These are phyloP conservation scores for Begonia peltatifolia DNA, from an alignment of 306 rosid species.

Conservation along the genomic window DNA sequence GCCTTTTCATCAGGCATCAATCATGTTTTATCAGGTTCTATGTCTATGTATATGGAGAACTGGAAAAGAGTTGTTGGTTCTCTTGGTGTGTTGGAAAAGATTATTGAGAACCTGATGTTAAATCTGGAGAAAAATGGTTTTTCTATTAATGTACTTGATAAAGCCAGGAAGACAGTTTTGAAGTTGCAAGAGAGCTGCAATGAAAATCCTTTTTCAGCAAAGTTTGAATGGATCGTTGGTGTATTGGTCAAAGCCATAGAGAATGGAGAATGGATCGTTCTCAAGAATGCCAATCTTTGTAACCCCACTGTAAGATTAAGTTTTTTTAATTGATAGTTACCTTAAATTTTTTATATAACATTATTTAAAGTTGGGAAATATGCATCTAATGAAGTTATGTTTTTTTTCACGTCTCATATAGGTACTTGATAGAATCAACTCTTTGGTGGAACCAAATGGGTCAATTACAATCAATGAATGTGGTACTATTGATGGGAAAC, in stretches of 20 bases:
- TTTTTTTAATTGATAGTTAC: slow-evolving; percentile 1
- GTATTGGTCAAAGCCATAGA: slow-evolving; percentile 70
- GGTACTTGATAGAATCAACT: slow-evolving; percentile 97
- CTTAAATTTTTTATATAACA: neutral
- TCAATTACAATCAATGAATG: slow-evolving; percentile 82
- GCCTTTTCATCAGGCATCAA: slow-evolving; percentile 24
- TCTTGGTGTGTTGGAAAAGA: slow-evolving; percentile 36
- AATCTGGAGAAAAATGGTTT: slow-evolving; percentile 16
- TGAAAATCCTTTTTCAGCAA: slow-evolving; percentile 35
- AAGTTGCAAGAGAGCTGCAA: slow-evolving; percentile 44
- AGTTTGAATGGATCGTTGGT: slow-evolving; percentile 91
- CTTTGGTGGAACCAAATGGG: slow-evolving; percentile 78
- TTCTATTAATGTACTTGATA: slow-evolving; percentile 39
- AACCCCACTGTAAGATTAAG: slow-evolving; percentile 61
- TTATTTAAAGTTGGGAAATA: neutral
- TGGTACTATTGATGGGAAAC: slow-evolving; percentile 72
- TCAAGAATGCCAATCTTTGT: slow-evolving; percentile 90
- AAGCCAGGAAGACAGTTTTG: slow-evolving; percentile 28
- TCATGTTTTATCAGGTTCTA: slow-evolving; percentile 24
- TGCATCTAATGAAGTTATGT: neutral
- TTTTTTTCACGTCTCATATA: slow-evolving; percentile 6
- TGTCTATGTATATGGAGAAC: slow-evolving; percentile 23
- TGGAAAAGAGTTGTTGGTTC: slow-evolving; percentile 32
- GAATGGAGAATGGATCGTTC: slow-evolving; percentile 85
- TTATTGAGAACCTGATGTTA: slow-evolving; percentile 40